phyloP scores from a whole-genome alignment of 306 rosid genomes.

The Cicer yamashitae region DNA sequence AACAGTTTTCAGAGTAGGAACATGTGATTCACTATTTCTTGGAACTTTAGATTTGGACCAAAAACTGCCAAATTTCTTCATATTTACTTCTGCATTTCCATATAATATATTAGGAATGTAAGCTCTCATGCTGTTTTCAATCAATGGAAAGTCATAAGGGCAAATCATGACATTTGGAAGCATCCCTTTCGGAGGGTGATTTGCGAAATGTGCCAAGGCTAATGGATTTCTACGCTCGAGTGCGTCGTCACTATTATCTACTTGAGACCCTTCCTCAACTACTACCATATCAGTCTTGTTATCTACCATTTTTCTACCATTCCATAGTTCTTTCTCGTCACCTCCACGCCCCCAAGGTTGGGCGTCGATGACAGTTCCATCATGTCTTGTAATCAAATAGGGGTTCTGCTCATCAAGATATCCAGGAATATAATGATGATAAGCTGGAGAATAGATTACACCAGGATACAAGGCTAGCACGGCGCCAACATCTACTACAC shows the following conservation, averaged over 20 bases:
- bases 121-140: slow-evolving; percentile 68
- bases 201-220: slow-evolving; percentile 85
- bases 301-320: slow-evolving; percentile 50
- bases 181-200: slow-evolving; percentile 83
- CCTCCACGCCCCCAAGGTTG: slow-evolving; percentile 87
- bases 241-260: slow-evolving; percentile 47
- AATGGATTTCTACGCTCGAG: slow-evolving; percentile 84
- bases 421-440: slow-evolving; percentile 81
- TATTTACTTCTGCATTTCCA: slow-evolving; percentile 65
- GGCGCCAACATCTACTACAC: slow-evolving; percentile 77
- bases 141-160: slow-evolving; percentile 87
- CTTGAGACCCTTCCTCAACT: slow-evolving; percentile 53
- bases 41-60: slow-evolving; percentile 74
- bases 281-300: slow-evolving; percentile 46
- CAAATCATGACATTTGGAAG: slow-evolving; percentile 88
- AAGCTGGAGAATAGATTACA: slow-evolving; percentile 70
- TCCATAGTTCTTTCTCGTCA: slow-evolving; percentile 59
- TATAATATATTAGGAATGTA: slow-evolving; percentile 79
- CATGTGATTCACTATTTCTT: slow-evolving; percentile 51
- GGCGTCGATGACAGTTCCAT: slow-evolving; percentile 76
- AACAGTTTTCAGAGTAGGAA: slow-evolving; percentile 68
- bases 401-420: slow-evolving; percentile 78
- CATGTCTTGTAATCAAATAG: slow-evolving; percentile 82
- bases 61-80: slow-evolving; percentile 62
- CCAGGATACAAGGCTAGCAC: slow-evolving; percentile 90